Conservation (phyloP, 83 land plant genomes). For the Isoetes engelmannii region DNA sequence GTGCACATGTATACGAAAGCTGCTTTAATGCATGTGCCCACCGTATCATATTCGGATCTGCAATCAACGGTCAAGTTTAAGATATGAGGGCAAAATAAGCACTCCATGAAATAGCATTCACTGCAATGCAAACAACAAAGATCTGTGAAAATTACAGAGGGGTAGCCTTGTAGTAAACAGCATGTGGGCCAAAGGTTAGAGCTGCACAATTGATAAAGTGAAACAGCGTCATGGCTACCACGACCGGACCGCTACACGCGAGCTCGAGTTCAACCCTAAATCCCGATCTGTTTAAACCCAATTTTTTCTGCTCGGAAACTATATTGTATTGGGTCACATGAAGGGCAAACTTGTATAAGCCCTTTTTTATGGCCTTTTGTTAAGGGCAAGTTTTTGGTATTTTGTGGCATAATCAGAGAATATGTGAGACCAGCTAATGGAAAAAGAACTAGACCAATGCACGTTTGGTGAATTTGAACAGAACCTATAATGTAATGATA, state of each 20-base stretch:
- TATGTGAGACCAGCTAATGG: too few relatives aligned
- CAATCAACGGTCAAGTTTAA: conserved; percentile 3
- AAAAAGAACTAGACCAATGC: too few relatives aligned
- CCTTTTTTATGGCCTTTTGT: too few relatives aligned
- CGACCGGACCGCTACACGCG: too few relatives aligned
- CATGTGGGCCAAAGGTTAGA: conserved; percentile 97
- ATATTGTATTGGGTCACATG: too few relatives aligned
- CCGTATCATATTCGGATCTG: conserved; percentile 95
- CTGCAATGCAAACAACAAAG: not conserved
- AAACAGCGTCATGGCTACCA: conserved; percentile 70
- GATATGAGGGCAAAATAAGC: not conserved
- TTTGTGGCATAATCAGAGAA: too few relatives aligned
- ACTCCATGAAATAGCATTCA: not conserved
- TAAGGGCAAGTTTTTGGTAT: too few relatives aligned
- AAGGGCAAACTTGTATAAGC: too few relatives aligned
- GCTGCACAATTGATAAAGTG: conserved; percentile 99
- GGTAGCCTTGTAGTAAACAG: conserved; percentile 94
- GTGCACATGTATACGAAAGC: conserved; percentile 86
- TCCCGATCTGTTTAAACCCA: not conserved
- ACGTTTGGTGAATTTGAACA: too few relatives aligned
- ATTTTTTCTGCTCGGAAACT: too few relatives aligned
- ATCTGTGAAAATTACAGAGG: conserved; percentile 47
- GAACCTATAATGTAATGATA: too few relatives aligned
- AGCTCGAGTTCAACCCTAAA: not conserved
- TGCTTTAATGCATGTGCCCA: conserved; percentile 87